These are phyloP conservation scores for Chaetomium olivaceum DNA, from an alignment of 2,329 filamentous ascomycete genomes.

Conservation along the genomic window DNA sequence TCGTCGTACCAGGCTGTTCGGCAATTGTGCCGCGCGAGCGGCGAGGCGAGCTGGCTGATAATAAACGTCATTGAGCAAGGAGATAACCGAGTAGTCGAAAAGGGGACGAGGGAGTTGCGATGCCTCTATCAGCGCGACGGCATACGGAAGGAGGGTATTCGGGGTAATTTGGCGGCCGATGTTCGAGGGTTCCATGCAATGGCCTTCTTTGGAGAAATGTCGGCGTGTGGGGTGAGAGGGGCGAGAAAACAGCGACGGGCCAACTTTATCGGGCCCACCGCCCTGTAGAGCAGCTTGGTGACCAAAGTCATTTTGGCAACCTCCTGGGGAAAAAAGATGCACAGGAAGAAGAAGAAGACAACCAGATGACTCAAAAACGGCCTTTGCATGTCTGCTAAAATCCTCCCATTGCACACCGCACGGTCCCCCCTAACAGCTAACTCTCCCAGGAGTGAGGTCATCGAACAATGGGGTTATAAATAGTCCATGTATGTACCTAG, in stretches of 20 bases:
- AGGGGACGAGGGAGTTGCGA: neutral
- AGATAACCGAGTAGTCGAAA: neutral
- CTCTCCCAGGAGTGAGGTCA: too few relatives aligned
- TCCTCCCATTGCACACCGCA: too few relatives aligned
- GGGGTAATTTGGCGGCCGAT: neutral
- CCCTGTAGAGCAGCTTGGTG: neutral
- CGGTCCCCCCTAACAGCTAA: too few relatives aligned
- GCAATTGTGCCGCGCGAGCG: neutral
- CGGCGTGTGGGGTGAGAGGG: neutral
- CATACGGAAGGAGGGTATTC: conserved; percentile 1
- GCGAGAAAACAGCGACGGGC: neutral
- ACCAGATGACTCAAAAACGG: too few relatives aligned
- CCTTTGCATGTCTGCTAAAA: too few relatives aligned
- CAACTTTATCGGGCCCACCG: neutral
- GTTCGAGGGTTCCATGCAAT: neutral
- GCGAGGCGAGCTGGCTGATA: neutral
- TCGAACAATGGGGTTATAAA: too few relatives aligned
- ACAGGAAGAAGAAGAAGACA: too few relatives aligned
- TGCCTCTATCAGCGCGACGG: neutral
- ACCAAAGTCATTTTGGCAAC: neutral
- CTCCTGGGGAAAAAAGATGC: neutral
- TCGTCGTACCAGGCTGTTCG: neutral
- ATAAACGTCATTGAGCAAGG: neutral
- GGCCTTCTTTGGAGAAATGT: neutral
- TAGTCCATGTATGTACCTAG: too few relatives aligned